Percentiles rank a stretch among this genome's conserved stretches.
Evolutionary conservation across 2,329 filamentous ascomycete species (phyloP).

Genomic region (Tetracladium maxilliforme): DNA sequence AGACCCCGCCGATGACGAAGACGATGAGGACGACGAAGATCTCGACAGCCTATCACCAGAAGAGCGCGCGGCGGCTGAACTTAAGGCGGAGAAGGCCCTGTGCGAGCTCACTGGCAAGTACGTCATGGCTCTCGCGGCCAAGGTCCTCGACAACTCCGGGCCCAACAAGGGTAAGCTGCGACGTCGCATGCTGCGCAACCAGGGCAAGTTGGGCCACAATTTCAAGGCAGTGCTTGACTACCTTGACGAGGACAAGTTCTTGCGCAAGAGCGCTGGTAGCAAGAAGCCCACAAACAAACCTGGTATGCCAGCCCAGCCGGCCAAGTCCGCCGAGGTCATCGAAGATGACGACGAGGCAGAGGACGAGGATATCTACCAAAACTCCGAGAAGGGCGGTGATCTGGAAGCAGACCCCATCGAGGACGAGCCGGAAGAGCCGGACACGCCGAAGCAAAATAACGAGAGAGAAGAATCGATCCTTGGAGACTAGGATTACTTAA

Average conservation of each 20-base stretch:
- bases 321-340: too few relatives aligned
- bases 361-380: too few relatives aligned
- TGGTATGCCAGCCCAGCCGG: too few relatives aligned
- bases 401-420: too few relatives aligned
- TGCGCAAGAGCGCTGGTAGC: constrained; percentile 7
- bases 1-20: constrained; percentile 44
- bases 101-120: constrained; percentile 79
- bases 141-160: constrained; percentile 53
- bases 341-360: too few relatives aligned
- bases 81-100: constrained; percentile 71
- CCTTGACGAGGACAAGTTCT: constrained; percentile 58
- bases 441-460: too few relatives aligned
- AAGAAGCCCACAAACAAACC: constrained; percentile 4
- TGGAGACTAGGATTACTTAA: too few relatives aligned
- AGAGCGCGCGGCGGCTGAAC: constrained; percentile 47
- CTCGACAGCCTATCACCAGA: too few relatives aligned
- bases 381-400: too few relatives aligned
- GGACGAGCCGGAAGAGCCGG: too few relatives aligned
- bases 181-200: constrained; percentile 64
- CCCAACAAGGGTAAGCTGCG: constrained; percentile 47
- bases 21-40: constrained; percentile 37
- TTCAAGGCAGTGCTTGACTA: constrained; percentile 74
- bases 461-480: too few relatives aligned
- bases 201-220: constrained; percentile 65
- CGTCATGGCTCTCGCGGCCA: constrained; percentile 64